These are phyloP conservation scores for Saccharata proteae DNA, from an alignment of 2,329 filamentous ascomycete genomes.

Conservation along the genomic window DNA sequence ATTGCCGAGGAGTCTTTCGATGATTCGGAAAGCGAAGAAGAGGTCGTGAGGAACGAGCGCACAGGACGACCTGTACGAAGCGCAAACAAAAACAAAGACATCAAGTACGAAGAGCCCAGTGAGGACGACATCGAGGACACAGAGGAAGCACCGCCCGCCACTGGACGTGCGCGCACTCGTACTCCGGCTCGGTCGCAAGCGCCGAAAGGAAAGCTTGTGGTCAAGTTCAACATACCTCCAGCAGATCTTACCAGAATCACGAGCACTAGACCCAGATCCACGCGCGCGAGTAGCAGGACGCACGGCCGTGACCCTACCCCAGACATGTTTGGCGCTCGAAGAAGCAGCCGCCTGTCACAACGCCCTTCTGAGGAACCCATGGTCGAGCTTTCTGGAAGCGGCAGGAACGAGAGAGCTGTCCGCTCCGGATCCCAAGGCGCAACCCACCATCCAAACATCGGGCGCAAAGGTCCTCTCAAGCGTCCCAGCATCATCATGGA, in stretches of 20 bases:
- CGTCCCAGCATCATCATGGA: slow-evolving; percentile 39
- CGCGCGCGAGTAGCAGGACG: slow-evolving; percentile 26
- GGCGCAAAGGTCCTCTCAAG: slow-evolving; percentile 37
- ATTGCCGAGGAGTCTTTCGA: slow-evolving; percentile 33
- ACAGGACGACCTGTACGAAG: slow-evolving; percentile 44
- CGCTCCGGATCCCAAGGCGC: slow-evolving; percentile 29
- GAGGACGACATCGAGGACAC: slow-evolving; percentile 34
- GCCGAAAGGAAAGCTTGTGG: no score
- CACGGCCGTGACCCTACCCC: slow-evolving; percentile 25
- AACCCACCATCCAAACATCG: slow-evolving; percentile 19
- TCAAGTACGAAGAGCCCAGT: slow-evolving; percentile 43
- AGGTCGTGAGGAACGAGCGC: slow-evolving; percentile 41
- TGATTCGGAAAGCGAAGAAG: slow-evolving; percentile 17
- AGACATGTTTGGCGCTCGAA: slow-evolving; percentile 29
- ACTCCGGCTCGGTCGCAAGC: no score
- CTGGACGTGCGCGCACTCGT: slow-evolving; percentile 10
- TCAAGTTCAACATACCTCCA: slow-evolving; percentile 12
- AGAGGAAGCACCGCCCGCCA: slow-evolving; percentile 18
- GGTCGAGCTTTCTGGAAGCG: slow-evolving; percentile 46
- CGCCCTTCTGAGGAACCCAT: slow-evolving; percentile 44
- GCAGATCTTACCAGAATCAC: no score
- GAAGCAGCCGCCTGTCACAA: slow-evolving; percentile 49
- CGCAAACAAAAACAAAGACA: slow-evolving; percentile 41
- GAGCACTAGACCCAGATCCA: no score
- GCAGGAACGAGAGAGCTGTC: slow-evolving; percentile 43